phyloP scores from a whole-genome alignment of 805 yeast genomes.

The Debaryomyces prosopidis region DNA sequence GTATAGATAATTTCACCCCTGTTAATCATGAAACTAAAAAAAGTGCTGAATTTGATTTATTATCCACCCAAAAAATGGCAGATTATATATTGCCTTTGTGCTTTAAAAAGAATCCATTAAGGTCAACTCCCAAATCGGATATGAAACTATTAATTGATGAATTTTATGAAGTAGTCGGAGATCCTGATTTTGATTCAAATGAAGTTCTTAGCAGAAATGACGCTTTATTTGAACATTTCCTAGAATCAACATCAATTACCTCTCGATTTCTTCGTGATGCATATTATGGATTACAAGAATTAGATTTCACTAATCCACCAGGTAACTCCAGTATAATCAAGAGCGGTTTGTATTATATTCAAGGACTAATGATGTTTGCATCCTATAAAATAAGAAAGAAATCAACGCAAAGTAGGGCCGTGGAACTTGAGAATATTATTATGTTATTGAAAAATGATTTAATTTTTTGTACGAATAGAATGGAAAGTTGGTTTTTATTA shows the following conservation, averaged over 20 bases:
- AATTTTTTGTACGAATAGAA: conserved; percentile 60
- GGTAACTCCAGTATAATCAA: conserved; percentile 27
- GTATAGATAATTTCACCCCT: conserved; percentile 61
- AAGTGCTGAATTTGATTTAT: conserved; percentile 25
- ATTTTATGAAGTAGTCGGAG: conserved; percentile 70
- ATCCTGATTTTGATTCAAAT: conserved; percentile 50
- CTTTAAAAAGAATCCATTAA: conserved; percentile 57
- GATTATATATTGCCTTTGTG: conserved; percentile 57
- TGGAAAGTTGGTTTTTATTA: conserved; percentile 84
- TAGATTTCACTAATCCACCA: conserved; percentile 30
- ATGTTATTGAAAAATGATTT: conserved; percentile 67
- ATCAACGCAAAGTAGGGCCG: conserved; percentile 75
- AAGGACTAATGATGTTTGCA: conserved; percentile 69
- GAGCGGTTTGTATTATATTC: conserved; percentile 66
- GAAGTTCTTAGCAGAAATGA: conserved; percentile 47
- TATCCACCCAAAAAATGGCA: conserved; percentile 37
- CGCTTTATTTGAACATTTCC: conserved; percentile 43
- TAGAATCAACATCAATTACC: conserved; percentile 46
- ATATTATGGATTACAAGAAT: conserved; percentile 47
- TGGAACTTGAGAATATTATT: conserved; percentile 77
- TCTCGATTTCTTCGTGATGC: conserved; percentile 48
- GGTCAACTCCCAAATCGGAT: conserved; percentile 64
- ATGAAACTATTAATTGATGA: conserved; percentile 71
- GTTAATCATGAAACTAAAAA: conserved; percentile 58
- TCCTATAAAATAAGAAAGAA: conserved; percentile 70